phyloP scores from a whole-genome alignment of 2,329 filamentous ascomycete genomes.

The Trichophyton equinum region DNA sequence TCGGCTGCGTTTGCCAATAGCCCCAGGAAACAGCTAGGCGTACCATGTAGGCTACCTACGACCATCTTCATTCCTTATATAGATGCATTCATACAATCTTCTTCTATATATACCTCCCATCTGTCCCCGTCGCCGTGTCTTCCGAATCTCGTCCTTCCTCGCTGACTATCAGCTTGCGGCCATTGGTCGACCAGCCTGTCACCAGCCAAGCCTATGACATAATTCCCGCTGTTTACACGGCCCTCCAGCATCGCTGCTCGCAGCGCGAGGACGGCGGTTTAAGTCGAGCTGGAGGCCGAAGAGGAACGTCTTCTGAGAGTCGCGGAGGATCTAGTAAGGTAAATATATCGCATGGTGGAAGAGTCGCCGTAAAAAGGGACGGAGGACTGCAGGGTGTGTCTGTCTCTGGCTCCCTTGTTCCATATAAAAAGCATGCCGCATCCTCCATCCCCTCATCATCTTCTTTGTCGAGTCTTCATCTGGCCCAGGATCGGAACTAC shows the following conservation, averaged over 20 bases:
- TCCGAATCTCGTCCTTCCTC: not conserved
- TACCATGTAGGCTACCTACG: not conserved
- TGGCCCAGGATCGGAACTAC: not conserved
- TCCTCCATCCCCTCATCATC: not conserved
- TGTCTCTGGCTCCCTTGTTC: not conserved
- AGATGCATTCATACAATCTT: no score
- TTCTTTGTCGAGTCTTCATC: not conserved
- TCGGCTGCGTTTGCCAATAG: not conserved
- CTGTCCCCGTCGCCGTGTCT: not conserved
- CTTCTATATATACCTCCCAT: not conserved
- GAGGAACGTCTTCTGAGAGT: not conserved
- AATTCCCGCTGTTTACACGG: not conserved
- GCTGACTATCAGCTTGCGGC: not conserved
- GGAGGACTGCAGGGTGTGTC: not conserved
- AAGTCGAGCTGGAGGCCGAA: not conserved
- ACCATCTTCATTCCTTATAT: not conserved
- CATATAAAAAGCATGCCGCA: not conserved
- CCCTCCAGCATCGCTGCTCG: not conserved
- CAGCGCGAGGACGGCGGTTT: not conserved
- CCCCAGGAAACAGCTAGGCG: not conserved
- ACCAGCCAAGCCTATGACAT: not conserved
- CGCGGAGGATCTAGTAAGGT: not conserved
- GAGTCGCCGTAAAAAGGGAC: not conserved
- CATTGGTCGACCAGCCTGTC: not conserved
- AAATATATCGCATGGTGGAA: not conserved